These are phyloP conservation scores for Saturnispora quitensis DNA, from an alignment of 805 yeast species.

Conservation along the genomic window DNA sequence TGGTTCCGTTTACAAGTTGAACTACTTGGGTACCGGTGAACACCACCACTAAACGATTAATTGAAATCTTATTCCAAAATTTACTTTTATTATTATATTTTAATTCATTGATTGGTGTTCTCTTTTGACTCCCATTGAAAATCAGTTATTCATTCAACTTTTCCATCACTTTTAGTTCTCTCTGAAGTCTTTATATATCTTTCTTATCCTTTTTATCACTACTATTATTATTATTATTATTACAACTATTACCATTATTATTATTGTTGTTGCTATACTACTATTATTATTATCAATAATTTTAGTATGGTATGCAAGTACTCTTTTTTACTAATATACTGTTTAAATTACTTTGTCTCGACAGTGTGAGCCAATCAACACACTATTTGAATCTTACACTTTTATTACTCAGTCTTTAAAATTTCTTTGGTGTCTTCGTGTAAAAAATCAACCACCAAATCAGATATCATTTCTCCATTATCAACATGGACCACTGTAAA, in stretches of 20 bases:
- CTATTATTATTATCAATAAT: not conserved
- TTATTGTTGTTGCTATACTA: not conserved
- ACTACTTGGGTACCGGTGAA: conserved; percentile 73
- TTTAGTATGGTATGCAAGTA: too few species aligned
- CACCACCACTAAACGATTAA: conserved; percentile 40
- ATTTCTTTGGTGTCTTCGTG: too few species aligned
- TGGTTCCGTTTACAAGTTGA: conserved; percentile 87
- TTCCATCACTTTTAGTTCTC: conserved; percentile 2
- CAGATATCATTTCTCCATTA: too few species aligned
- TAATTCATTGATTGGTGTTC: not conserved
- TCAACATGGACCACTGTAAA: not conserved
- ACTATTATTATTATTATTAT: not conserved
- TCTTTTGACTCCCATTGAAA: not conserved
- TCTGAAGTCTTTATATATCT: conserved; percentile 4
- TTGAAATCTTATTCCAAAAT: not conserved
- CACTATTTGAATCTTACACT: too few species aligned
- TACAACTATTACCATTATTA: not conserved
- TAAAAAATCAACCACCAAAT: too few species aligned
- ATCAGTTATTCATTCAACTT: not conserved
- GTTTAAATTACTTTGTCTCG: too few species aligned
- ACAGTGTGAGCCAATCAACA: too few species aligned
- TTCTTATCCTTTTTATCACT: conserved; percentile 2
- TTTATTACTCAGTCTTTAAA: not conserved
- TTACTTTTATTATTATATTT: conserved; percentile 1
- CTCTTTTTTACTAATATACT: too few species aligned